Percentiles rank a stretch among this genome's conserved stretches.
Evolutionary conservation across 176 grass and related monocot genomes (phyloP).

Genomic region (Calamus simplicifolius): DNA sequence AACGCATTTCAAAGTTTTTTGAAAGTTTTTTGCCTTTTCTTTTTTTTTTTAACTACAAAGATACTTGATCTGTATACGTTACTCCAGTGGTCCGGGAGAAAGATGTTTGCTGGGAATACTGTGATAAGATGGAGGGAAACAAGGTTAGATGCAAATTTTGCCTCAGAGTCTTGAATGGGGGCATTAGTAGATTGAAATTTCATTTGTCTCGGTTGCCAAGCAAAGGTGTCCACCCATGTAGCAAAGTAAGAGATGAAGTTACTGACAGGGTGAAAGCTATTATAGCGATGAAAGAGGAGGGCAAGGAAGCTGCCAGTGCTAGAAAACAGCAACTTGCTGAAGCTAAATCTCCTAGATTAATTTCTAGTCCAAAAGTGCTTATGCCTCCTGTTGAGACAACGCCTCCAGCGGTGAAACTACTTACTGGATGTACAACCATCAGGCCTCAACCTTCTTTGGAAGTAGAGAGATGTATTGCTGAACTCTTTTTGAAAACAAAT

Average conservation of each 20-base stretch:
- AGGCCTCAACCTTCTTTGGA: constrained; percentile 35
- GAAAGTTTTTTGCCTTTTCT: neutral
- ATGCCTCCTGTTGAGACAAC: constrained; percentile 24
- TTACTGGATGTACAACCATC: constrained; percentile 23
- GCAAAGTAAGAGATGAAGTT: constrained; percentile 60
- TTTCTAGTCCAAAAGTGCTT: constrained; percentile 22
- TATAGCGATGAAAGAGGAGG: constrained; percentile 82
- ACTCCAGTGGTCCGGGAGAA: constrained; percentile 68
- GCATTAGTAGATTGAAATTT: constrained; percentile 93
- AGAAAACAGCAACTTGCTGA: constrained; percentile 55
- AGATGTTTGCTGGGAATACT: constrained; percentile 95
- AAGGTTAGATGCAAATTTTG: constrained; percentile 91
- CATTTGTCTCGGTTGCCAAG: constrained; percentile 78
- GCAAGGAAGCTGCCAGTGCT: constrained; percentile 47
- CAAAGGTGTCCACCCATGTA: constrained; percentile 80
- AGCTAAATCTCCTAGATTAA: constrained; percentile 1
- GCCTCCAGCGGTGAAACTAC: constrained; percentile 22
- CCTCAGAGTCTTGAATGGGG: constrained; percentile 77
- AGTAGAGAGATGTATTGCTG: constrained; percentile 70
- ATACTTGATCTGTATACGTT: neutral
- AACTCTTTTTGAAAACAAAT: constrained; percentile 96
- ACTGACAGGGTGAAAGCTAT: constrained; percentile 62
- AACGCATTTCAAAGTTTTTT: too few species aligned
- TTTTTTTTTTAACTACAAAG: neutral
- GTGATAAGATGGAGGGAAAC: constrained; percentile 91